phyloP scores from a whole-genome alignment of 805 yeast species.

The Yamadazyma kitorensis region DNA sequence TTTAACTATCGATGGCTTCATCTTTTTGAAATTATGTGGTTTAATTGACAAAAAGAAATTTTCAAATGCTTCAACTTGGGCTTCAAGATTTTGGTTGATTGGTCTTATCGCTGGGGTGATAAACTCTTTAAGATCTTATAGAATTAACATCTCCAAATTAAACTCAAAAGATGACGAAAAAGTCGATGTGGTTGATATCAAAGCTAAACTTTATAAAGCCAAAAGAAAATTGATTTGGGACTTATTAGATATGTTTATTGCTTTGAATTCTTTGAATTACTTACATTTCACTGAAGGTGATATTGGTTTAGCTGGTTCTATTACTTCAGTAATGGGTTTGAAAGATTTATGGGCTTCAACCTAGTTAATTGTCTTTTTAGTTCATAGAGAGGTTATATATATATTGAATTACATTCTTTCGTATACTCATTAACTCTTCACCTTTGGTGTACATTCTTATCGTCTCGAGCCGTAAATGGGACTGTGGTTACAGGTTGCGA shows the following conservation, averaged over 20 bases:
- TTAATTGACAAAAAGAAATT: slow-evolving; percentile 48
- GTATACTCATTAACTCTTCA: too few species aligned
- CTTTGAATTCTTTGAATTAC: slow-evolving; percentile 61
- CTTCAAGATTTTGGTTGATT: slow-evolving; percentile 74
- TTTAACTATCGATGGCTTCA: slow-evolving; percentile 60
- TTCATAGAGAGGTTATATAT: too few species aligned
- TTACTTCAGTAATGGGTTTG: slow-evolving; percentile 77
- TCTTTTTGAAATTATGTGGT: slow-evolving; percentile 59
- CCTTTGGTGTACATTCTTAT: too few species aligned
- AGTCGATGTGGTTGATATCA: slow-evolving; percentile 35
- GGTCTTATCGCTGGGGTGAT: slow-evolving; percentile 64
- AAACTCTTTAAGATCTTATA: slow-evolving; percentile 54
- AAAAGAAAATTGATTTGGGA: slow-evolving; percentile 74
- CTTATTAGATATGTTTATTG: slow-evolving; percentile 69
- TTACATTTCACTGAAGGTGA: slow-evolving; percentile 71
- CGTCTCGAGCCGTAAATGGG: too few species aligned
- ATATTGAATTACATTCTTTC: too few species aligned
- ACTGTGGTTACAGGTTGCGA: too few species aligned
- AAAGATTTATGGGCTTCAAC: slow-evolving; percentile 65
- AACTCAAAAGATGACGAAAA: slow-evolving; percentile 23
- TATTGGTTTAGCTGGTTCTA: slow-evolving; percentile 79
- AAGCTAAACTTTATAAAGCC: slow-evolving; percentile 46
- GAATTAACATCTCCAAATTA: slow-evolving; percentile 41
- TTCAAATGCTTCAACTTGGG: slow-evolving; percentile 51
- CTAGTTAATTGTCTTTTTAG: too few species aligned